These are phyloP conservation scores for Pyrus communis DNA, from an alignment of 306 rosid genomes.

Conservation along the genomic window DNA sequence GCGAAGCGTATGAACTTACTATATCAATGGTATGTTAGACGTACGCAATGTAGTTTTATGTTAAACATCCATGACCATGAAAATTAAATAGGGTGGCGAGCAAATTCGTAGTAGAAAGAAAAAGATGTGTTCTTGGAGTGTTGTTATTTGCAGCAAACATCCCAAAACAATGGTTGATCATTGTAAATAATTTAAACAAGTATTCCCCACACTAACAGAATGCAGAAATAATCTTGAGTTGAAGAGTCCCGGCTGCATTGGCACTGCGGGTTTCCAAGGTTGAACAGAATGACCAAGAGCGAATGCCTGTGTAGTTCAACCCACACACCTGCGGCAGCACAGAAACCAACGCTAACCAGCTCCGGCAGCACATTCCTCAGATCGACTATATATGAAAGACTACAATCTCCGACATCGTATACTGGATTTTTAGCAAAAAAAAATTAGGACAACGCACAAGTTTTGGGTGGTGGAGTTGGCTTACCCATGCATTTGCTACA, in stretches of 20 bases:
- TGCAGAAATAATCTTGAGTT: too few relatives aligned
- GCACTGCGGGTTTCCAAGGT: constrained; percentile 23
- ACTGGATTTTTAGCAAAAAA: constrained; percentile 1
- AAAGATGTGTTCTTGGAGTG: too few relatives aligned
- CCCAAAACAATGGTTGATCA: too few relatives aligned
- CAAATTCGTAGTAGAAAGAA: too few relatives aligned
- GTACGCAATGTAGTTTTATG: too few relatives aligned
- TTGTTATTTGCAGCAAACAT: too few relatives aligned
- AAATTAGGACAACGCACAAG: neutral
- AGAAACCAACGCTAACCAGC: constrained; percentile 54
- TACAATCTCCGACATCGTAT: constrained; percentile 19
- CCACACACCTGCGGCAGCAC: constrained; percentile 53
- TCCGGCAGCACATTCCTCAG: constrained; percentile 52
- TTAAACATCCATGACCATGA: too few relatives aligned
- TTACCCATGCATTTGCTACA: constrained; percentile 54
- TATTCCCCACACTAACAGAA: too few relatives aligned
- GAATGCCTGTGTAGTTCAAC: constrained; percentile 43
- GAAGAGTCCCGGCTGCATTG: neutral
- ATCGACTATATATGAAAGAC: constrained; percentile 41
- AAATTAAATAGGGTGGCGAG: too few relatives aligned
- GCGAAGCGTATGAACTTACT: too few relatives aligned
- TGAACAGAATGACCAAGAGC: constrained; percentile 64
- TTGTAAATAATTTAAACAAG: too few relatives aligned
- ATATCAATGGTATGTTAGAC: too few relatives aligned
- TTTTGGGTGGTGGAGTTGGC: constrained; percentile 42